Evolutionary conservation across 192 early-diverging fungal species (phyloP).

Genomic region (Obelidium mucronatum): DNA sequence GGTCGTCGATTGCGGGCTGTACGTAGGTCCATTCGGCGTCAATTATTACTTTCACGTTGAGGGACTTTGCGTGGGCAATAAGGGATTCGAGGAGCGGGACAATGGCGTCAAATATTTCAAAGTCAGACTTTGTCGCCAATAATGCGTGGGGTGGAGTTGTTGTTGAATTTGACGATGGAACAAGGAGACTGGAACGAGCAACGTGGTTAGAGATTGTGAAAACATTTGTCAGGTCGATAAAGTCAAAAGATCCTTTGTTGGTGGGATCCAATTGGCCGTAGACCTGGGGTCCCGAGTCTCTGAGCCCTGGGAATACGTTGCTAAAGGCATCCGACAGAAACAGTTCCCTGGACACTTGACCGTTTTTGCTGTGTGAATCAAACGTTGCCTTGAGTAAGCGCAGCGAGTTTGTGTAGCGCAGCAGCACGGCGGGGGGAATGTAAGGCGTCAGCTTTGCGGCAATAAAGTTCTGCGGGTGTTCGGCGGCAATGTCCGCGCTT

Average conservation of each 20-base stretch:
- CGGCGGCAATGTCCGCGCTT: slow-evolving; percentile 73
- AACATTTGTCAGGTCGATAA: slow-evolving; percentile 67
- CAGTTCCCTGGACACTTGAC: background rate
- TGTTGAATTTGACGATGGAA: background rate
- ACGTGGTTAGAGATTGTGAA: slow-evolving; percentile 70
- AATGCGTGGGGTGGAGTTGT: background rate
- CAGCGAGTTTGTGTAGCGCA: slow-evolving; percentile 71
- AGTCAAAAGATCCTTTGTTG: slow-evolving; percentile 53
- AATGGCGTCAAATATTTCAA: slow-evolving; percentile 73
- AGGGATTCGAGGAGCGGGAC: slow-evolving; percentile 75
- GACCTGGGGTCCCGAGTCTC: background rate
- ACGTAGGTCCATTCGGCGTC: slow-evolving; percentile 96
- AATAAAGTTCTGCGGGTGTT: slow-evolving; percentile 75
- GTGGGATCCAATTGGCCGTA: background rate
- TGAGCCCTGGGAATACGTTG: background rate
- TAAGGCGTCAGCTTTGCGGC: slow-evolving; percentile 92
- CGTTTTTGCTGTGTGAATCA: slow-evolving; percentile 28
- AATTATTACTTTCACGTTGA: slow-evolving; percentile 79
- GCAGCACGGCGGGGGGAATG: slow-evolving; percentile 75
- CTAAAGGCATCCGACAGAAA: background rate
- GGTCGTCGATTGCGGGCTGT: slow-evolving; percentile 90
- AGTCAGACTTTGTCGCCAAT: slow-evolving; percentile 58
- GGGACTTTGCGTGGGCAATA: slow-evolving; percentile 64
- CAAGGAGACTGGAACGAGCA: slow-evolving; percentile 55
- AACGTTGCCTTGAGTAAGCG: slow-evolving; percentile 56